A percentile compares a stretch with the other conserved stretches of the same genome.
Evolutionary conservation across 2,329 filamentous ascomycete genomes (phyloP).

Genomic region (Gliomastix tumulicola): DNA sequence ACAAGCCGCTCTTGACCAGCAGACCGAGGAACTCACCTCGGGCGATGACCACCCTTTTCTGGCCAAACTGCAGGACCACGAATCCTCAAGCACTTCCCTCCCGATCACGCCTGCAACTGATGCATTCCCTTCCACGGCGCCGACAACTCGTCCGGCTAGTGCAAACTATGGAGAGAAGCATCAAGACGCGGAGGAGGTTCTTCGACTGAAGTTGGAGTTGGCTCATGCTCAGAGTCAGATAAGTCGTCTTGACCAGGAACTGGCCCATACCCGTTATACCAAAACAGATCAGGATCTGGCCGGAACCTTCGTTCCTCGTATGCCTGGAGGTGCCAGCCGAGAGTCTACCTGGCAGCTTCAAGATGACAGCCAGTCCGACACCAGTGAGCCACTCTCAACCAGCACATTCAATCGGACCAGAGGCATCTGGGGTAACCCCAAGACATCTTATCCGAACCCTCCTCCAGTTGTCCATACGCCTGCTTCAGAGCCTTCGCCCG

Average conservation of each 20-base stretch:
- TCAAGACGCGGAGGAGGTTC: slow-evolving; percentile 48
- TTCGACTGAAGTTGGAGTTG: slow-evolving; percentile 64
- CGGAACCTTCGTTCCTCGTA: slow-evolving; percentile 10
- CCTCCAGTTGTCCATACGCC: slow-evolving; percentile 13
- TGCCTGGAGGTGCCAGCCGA: slow-evolving; percentile 3
- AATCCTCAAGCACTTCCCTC: slow-evolving; percentile 49
- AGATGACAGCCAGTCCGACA: slow-evolving; percentile 51
- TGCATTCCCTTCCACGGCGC: slow-evolving; percentile 37
- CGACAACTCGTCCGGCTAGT: slow-evolving; percentile 46
- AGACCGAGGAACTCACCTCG: slow-evolving; percentile 45
- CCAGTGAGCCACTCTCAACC: slow-evolving; percentile 44
- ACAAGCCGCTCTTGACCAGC: slow-evolving; percentile 50
- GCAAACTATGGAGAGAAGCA: slow-evolving; percentile 32
- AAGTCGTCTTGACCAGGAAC: slow-evolving; percentile 63
- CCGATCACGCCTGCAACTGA: slow-evolving; percentile 58
- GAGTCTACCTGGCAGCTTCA: slow-evolving; percentile 44
- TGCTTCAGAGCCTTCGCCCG: slow-evolving; percentile 24
- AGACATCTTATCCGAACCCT: slow-evolving; percentile 26
- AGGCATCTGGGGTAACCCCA: slow-evolving; percentile 48
- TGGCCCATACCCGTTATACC: slow-evolving; percentile 55
- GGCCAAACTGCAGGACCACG: slow-evolving; percentile 33
- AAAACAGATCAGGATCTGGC: slow-evolving; percentile 39
- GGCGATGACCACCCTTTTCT: slow-evolving; percentile 27
- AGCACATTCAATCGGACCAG: slow-evolving; percentile 46
- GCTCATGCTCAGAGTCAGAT: slow-evolving; percentile 65